Base-by-base conservation (phyloP, 129 eudicot genomes). In the Escallonia herrerae region DNA sequence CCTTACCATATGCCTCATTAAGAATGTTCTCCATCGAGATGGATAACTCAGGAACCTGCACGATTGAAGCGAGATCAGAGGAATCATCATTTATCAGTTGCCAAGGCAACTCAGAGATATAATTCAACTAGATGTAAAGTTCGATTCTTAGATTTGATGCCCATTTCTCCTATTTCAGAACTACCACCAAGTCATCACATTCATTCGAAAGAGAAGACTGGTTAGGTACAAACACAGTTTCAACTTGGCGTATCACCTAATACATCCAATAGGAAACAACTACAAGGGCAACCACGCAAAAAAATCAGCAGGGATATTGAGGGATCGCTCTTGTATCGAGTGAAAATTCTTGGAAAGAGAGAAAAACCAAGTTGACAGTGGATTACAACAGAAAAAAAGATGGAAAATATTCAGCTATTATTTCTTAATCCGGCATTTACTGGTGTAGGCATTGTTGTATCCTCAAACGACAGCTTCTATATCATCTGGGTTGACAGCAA, bases 401-500 rank as follows among this genome's bases (percentile, higher is more conserved):
- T 37, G 12, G 46, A 45, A 57, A 39, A 47, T 13, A 11, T 8
- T 56, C 44, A 38, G 40, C 64, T 22, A 45, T 63, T 61, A 61
- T 42, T 42, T 61, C 15, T 48, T n/a, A 68, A 57, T 58, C 33
- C n/a, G 12, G 33, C 52, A 54, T 54, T 7, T 56, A 38, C 47
- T 54, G n/a, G 44, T 15, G 44, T 41, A 56, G 44, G 15, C 8
- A 51, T 7, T 7, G 41, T 9, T 15, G 46, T 8, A 8, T 47
- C 62, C 65, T 76, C 42, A 84, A 41, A 66, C 43, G 8, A 72
- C 43, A 3, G 77, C 76, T 71, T 70, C 82, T 4, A 74, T 52
- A 64, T 72, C 81, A 59, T 74, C 79, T 2, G 68, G 9, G 61
- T 57, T 65, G 49, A 58, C 79, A 42, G 76, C 81, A 10, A 68